Percentiles rank a stretch among this genome's conserved stretches.
These are phyloP conservation scores for Backusella luteola DNA, from an alignment of 192 early-diverging fungal species.

Conservation along the genomic window DNA sequence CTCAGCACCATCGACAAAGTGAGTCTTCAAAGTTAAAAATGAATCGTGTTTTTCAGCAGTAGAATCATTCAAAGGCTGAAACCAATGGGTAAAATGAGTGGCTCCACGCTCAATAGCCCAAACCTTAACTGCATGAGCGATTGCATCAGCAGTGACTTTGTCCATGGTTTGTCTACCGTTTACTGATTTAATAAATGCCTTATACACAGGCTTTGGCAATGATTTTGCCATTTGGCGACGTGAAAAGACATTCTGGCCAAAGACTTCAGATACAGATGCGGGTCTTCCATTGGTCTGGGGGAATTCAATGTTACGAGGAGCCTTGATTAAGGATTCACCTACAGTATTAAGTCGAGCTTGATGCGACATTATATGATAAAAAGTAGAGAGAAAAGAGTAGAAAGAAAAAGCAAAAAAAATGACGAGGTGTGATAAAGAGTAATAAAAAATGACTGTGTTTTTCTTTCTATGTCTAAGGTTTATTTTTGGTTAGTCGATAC, in stretches of 20 bases:
- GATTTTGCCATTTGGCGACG: slow-evolving; percentile 82
- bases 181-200: slow-evolving; percentile 87
- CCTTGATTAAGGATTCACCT: slow-evolving; percentile 52
- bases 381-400: not conserved
- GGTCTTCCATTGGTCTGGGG: slow-evolving; percentile 71
- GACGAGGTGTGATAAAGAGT: not conserved
- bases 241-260: slow-evolving; percentile 91
- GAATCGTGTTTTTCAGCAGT: slow-evolving; percentile 99
- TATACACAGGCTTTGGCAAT: slow-evolving; percentile 93
- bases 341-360: slow-evolving; percentile 45
- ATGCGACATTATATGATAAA: slow-evolving; percentile 27
- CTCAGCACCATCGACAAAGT: slow-evolving; percentile 79
- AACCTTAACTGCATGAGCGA: slow-evolving; percentile 95
- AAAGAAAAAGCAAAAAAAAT: not conserved
- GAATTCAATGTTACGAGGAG: slow-evolving; percentile 77
- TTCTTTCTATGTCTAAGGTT: not conserved
- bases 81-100: slow-evolving; percentile 99
- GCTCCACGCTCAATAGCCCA: slow-evolving; percentile 98
- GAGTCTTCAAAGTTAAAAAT: slow-evolving; percentile 87
- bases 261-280: slow-evolving; percentile 86
- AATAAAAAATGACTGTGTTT: not conserved
- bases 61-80: slow-evolving; percentile 98
- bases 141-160: slow-evolving; percentile 94
- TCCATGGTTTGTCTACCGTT: slow-evolving; percentile 88
- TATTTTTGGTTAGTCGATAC: not conserved